phyloP scores from a whole-genome alignment of 2,329 filamentous ascomycete genomes.

The Cladosporium oxysporum region DNA sequence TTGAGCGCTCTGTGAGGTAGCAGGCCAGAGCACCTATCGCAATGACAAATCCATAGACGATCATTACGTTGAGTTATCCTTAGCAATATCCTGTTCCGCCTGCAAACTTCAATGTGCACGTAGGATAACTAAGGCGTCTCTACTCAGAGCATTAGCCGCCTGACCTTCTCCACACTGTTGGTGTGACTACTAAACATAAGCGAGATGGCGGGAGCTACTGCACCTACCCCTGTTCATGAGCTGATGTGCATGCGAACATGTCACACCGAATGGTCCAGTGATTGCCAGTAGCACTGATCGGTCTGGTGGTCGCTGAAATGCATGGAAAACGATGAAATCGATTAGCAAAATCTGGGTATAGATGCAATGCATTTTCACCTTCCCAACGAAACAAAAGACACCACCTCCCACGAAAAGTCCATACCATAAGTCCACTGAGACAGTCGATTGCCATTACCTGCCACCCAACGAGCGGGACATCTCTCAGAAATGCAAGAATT shows the following conservation, averaged over 20 bases:
- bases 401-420: neutral
- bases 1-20: too few species aligned
- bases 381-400: neutral
- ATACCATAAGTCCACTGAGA: neutral
- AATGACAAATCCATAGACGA: too few species aligned
- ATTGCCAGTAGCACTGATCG: neutral
- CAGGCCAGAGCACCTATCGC: too few species aligned
- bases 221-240: neutral
- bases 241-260: neutral
- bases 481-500: neutral
- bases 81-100: too few species aligned
- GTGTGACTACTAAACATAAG: neutral
- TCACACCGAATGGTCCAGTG: too few species aligned
- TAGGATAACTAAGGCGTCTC: too few species aligned
- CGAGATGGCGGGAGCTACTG: neutral
- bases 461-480: neutral
- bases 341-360: neutral
- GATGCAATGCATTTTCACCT: neutral
- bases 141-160: too few species aligned
- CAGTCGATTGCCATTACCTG: slow-evolving; percentile 7
- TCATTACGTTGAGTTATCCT: too few species aligned
- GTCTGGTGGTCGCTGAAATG: neutral
- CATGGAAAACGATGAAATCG: neutral
- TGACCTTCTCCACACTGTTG: neutral
- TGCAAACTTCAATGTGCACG: too few species aligned